phyloP scores from a whole-genome alignment of 305 asterid species.

The Solanum hybrid region DNA sequence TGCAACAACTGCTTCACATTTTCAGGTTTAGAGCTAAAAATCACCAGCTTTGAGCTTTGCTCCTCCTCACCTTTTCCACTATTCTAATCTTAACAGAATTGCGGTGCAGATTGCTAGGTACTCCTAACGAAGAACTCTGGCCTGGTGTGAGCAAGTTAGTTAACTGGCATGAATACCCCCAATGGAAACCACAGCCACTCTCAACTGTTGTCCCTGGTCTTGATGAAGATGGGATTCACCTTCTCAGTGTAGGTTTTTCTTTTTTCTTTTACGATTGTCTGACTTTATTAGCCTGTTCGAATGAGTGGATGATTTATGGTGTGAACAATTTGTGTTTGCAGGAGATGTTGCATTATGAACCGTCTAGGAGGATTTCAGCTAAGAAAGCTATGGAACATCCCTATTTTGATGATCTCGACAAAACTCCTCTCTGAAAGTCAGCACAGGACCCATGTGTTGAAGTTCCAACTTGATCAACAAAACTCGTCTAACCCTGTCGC shows the following conservation, averaged over 20 bases:
- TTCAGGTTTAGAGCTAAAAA: slow-evolving; percentile 45
- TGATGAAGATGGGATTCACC: slow-evolving; percentile 67
- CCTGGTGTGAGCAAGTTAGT: slow-evolving; percentile 84
- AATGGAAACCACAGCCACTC: slow-evolving; percentile 74
- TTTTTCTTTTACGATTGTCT: background rate
- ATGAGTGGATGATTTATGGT: background rate
- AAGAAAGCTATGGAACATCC: slow-evolving; percentile 97
- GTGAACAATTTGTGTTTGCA: slow-evolving; percentile 14
- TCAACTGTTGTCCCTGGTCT: slow-evolving; percentile 67
- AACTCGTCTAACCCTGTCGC: background rate
- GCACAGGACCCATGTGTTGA: background rate
- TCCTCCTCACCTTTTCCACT: background rate
- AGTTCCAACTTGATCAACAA: background rate
- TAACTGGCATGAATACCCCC: slow-evolving; percentile 99
- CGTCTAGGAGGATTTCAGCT: slow-evolving; percentile 85
- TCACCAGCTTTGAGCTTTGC: background rate
- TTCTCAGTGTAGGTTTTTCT: slow-evolving; percentile 43
- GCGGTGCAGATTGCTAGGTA: slow-evolving; percentile 61
- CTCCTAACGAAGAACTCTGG: slow-evolving; percentile 83
- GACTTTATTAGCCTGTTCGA: background rate
- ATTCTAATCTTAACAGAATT: background rate
- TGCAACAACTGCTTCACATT: slow-evolving; percentile 93
- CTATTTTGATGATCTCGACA: slow-evolving; percentile 84
- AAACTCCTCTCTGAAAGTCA: slow-evolving; percentile 22
- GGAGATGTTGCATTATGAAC: slow-evolving; percentile 94